These are phyloP conservation scores for Neurospora sublineolata DNA, from an alignment of 495 filamentous ascomycete species.

Conservation along the genomic window DNA sequence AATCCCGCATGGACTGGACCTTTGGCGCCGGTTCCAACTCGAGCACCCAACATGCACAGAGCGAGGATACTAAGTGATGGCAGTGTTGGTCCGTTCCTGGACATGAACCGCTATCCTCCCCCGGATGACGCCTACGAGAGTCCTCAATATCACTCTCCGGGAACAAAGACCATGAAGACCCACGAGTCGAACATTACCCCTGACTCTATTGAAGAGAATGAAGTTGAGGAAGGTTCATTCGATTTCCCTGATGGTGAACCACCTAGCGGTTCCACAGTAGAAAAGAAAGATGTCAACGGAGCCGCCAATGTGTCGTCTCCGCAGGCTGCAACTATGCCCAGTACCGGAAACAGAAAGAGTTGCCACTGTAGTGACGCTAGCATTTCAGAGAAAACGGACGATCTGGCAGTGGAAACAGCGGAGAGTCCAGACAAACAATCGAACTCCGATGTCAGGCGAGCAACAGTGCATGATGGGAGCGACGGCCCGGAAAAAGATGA, in stretches of 20 bases:
- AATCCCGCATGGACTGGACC: constrained; percentile 11
- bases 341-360: neutral
- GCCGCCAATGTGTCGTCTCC: neutral
- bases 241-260: neutral
- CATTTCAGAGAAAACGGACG: neutral
- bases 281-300: neutral
- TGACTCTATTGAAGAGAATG: neutral
- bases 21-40: constrained; percentile 27
- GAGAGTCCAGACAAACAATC: neutral
- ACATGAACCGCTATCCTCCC: neutral
- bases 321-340: neutral
- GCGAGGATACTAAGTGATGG: constrained; percentile 18
- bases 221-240: neutral
- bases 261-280: neutral
- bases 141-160: neutral
- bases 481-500: neutral
- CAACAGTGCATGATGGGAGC: neutral
- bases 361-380: neutral
- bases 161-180: neutral
- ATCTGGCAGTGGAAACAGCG: neutral
- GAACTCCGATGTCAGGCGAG: neutral
- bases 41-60: constrained; percentile 15
- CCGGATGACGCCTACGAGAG: neutral
- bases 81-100: constrained; percentile 13
- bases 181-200: neutral